These are phyloP conservation scores for Myochromella boudieri DNA, from an alignment of 768 basidiomycete species.

Conservation along the genomic window DNA sequence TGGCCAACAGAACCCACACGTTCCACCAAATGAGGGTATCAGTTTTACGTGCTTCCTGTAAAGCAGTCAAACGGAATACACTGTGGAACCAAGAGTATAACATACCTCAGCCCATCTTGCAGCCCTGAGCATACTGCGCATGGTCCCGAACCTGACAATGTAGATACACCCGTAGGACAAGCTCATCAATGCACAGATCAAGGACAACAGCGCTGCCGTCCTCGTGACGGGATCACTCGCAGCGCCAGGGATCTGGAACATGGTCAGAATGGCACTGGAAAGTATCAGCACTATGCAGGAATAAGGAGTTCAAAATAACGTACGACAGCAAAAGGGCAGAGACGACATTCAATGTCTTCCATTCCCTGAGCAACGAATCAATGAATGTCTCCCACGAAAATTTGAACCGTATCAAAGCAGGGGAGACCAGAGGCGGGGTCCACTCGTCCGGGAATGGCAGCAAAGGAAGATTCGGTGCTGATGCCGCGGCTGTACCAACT, in stretches of 20 bases:
- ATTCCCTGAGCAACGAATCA: conserved; percentile 20
- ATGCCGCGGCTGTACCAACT: conserved; percentile 20
- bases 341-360: conserved; percentile 20
- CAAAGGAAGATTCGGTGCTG: conserved; percentile 24
- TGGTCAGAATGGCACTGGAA: conserved; percentile 20
- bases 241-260: conserved; percentile 29
- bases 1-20: conserved; percentile 61
- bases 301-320: neutral
- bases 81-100: neutral
- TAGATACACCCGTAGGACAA: conserved; percentile 60
- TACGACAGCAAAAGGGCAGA: conserved; percentile 21
- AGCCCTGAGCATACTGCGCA: conserved; percentile 62
- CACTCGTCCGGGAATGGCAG: conserved; percentile 55
- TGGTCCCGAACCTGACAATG: conserved; percentile 58
- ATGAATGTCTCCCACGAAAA: conserved; percentile 16
- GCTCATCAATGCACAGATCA: conserved; percentile 58
- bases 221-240: conserved; percentile 50
- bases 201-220: conserved; percentile 51
- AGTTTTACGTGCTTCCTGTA: conserved; percentile 54
- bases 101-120: conserved; percentile 59
- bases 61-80: neutral
- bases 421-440: conserved; percentile 54
- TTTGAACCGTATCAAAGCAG: conserved; percentile 64
- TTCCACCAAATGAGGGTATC: conserved; percentile 43
- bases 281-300: neutral